Evolutionary conservation across 352 stramenopile species (phyloP), one percentile per base, ranked within the genome.

Genomic region (Phytopythium mirpurense): DNA sequence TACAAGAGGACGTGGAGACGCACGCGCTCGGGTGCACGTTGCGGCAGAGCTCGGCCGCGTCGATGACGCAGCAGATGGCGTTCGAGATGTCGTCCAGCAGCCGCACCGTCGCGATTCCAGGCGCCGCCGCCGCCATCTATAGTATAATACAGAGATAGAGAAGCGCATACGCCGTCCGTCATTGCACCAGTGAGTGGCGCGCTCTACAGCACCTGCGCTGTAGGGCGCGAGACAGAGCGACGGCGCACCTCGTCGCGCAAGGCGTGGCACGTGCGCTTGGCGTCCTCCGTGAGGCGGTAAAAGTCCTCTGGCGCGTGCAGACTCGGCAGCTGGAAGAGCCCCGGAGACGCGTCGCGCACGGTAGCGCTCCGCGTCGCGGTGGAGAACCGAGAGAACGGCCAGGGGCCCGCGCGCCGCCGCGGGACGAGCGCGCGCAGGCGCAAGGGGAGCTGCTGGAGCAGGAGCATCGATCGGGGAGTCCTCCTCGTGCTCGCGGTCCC

Each of bases 41-140:
- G 34, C 96, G 90, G 61, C 91, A 98, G 9, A 98, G 64, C 67
- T 99, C 96, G 6, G 93, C 92, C 3, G 93, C 88, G 67, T 99
- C 96, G 58, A 98, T 97, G 40, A 98, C 92, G 26, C 84, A 95
- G 72, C 96, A 99, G 57, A 98, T 92, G 32, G 72, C 71, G 59
- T 98, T 97, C 40, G 87, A 98, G 36, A 99, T 96, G 51, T 96
- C 76, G 65, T 99, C 96, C 48, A 99, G 72, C 37, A 66, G 78
- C 62, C 69, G 78, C 27, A 94, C 65, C 36, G 83, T 94, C 56
- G 66, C 60, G 0, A 94, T 59, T 34, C 83, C 77, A 10, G 79
- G 79, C n/a, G 69, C 55, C 6, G 62, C 67, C 36, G 67, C 68
- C 53, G 67, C 62, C 48, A 90, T 71, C 78, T 90, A n/a, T n/a